Conservation (phyloP, 208 protist genomes). For the Tritrichomonas foetus region DNA sequence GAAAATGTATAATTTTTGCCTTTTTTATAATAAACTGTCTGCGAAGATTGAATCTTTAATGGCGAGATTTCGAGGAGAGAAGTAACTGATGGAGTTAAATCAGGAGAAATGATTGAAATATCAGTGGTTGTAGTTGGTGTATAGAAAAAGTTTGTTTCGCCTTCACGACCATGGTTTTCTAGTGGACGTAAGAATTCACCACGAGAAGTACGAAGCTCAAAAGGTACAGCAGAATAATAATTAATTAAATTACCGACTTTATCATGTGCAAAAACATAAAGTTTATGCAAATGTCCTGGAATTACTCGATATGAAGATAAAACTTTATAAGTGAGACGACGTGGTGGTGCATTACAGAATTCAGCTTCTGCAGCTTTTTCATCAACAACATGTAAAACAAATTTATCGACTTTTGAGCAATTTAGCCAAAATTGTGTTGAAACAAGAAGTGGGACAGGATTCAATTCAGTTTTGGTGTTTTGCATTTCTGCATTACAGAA, state of each 20-base stretch:
- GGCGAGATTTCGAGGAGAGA: neutral
- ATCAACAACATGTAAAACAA: neutral
- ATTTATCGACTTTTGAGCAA: neutral
- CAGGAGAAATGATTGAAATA: neutral
- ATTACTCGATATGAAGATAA: neutral
- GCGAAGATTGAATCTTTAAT: neutral
- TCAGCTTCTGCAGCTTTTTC: neutral
- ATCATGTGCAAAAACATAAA: neutral
- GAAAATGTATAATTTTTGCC: neutral
- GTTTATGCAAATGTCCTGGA: neutral
- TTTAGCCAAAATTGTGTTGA: neutral
- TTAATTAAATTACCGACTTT: neutral
- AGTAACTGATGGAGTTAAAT: neutral
- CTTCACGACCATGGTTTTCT: neutral
- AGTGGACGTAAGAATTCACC: neutral
- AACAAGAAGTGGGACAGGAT: neutral
- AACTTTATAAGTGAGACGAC: neutral
- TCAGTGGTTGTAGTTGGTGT: neutral
- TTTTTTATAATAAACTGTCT: neutral
- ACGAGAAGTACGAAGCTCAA: neutral
- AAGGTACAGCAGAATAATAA: neutral
- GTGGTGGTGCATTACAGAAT: neutral
- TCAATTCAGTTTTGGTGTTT: neutral
- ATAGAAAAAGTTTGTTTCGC: neutral
- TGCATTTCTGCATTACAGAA: neutral